phyloP scores from a whole-genome alignment of 306 rosid species.

The Trifolium dubium region DNA sequence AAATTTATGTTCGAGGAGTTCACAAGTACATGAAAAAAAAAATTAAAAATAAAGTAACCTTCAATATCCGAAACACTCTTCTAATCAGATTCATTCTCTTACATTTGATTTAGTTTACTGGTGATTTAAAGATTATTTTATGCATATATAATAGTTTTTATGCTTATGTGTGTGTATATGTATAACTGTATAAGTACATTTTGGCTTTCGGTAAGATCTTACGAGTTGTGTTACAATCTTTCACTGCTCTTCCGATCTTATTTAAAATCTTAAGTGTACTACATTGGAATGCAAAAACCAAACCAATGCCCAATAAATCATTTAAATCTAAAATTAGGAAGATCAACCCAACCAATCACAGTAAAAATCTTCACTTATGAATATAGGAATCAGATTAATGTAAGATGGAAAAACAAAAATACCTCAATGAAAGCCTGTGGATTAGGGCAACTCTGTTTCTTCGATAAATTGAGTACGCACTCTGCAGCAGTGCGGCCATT shows the following conservation, averaged over 20 bases:
- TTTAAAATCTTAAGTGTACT: background rate
- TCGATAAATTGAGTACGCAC: constrained; percentile 75
- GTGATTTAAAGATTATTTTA: no score
- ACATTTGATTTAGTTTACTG: no score
- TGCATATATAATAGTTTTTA: no score
- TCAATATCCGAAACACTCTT: no score
- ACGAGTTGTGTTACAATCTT: background rate
- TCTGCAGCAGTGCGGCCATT: constrained; percentile 96
- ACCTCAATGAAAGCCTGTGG: constrained; percentile 95
- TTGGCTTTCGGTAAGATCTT: background rate
- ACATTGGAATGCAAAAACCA: background rate
- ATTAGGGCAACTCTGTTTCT: constrained; percentile 93
- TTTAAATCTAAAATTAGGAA: background rate
- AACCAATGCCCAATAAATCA: background rate
- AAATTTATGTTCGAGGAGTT: constrained; percentile 20
- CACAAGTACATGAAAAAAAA: constrained; percentile 10
- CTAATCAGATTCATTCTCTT: no score
- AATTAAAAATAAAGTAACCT: no score
- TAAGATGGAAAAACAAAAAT: background rate
- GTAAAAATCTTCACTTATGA: no score
- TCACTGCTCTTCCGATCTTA: background rate
- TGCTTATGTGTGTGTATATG: no score
- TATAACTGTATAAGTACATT: no score
- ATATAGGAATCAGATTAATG: background rate
- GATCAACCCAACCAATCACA: background rate